Evolutionary conservation across 1,284 basidiomycete genomes (phyloP).

Genomic region (Phlebopus sp.): DNA sequence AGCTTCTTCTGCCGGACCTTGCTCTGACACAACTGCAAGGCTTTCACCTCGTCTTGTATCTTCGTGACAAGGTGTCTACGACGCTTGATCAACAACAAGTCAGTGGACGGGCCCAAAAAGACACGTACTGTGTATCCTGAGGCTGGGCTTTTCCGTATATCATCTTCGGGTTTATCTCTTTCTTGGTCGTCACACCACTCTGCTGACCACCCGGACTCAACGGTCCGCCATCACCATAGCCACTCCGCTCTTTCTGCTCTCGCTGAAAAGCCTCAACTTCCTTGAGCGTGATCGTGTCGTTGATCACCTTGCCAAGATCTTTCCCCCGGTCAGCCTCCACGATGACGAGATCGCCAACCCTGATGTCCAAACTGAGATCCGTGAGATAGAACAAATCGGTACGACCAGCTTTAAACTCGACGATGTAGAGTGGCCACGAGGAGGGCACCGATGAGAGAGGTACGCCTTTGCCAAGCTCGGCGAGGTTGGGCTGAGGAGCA

Average conservation of each 20-base stretch:
- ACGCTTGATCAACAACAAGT: slow-evolving; percentile 6
- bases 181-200: slow-evolving; percentile 46
- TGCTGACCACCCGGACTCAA: slow-evolving; percentile 49
- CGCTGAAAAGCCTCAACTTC: slow-evolving; percentile 88
- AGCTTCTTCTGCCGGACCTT: slow-evolving; percentile 92
- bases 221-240: slow-evolving; percentile 45
- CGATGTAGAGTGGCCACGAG: slow-evolving; percentile 89
- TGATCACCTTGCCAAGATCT: slow-evolving; percentile 88
- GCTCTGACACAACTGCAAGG: slow-evolving; percentile 84
- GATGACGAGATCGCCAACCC: slow-evolving; percentile 88
- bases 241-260: slow-evolving; percentile 41
- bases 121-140: slow-evolving; percentile 80
- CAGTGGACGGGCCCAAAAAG: not conserved
- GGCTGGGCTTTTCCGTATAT: slow-evolving; percentile 91
- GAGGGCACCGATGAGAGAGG: slow-evolving; percentile 80
- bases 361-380: slow-evolving; percentile 63
- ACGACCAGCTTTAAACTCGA: slow-evolving; percentile 96
- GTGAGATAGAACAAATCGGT: slow-evolving; percentile 92
- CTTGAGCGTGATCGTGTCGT: slow-evolving; percentile 85
- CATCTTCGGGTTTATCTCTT: slow-evolving; percentile 95
- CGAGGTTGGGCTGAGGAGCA: slow-evolving; percentile 37
- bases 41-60: slow-evolving; percentile 89
- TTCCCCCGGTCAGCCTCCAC: slow-evolving; percentile 96
- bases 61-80: slow-evolving; percentile 73
- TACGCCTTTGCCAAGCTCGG: slow-evolving; percentile 87